Evolutionary conservation across 768 basidiomycete species (phyloP).

Genomic region (Tulasnella sp.): DNA sequence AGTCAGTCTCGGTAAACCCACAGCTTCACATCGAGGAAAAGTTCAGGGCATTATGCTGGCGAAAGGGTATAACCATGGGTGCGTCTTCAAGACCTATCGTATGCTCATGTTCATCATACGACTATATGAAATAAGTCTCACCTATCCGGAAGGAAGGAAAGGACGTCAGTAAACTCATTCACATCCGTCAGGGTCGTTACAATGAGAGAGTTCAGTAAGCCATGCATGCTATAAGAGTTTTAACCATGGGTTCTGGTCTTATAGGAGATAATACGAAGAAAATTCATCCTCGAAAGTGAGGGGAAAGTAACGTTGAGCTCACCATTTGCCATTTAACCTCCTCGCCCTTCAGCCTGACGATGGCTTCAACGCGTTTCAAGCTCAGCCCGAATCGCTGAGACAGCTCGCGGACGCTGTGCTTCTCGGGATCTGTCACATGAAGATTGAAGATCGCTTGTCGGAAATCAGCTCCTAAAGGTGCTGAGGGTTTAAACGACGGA

Average conservation of each 20-base stretch:
- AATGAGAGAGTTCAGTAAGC: constrained; percentile 31
- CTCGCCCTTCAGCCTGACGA: constrained; percentile 71
- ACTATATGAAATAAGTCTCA: constrained; percentile 12
- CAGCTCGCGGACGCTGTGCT: constrained; percentile 51
- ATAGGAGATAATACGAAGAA: not conserved
- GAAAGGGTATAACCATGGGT: constrained; percentile 55
- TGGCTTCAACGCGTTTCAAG: constrained; percentile 73
- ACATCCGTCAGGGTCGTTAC: not conserved
- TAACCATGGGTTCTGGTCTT: constrained; percentile 29
- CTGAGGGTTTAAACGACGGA: constrained; percentile 70
- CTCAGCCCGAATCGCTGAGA: constrained; percentile 58
- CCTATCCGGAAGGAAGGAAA: not conserved
- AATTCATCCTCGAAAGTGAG: constrained; percentile 45
- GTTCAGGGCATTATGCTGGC: constrained; percentile 53
- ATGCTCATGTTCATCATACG: constrained; percentile 29
- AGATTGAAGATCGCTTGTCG: constrained; percentile 51
- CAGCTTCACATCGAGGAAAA: constrained; percentile 35
- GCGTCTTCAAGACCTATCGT: constrained; percentile 95
- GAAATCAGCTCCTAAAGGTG: constrained; percentile 59
- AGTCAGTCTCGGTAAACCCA: constrained; percentile 31
- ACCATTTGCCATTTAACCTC: constrained; percentile 69
- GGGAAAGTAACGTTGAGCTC: constrained; percentile 13
- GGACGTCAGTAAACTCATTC: constrained; percentile 6
- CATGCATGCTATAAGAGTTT: constrained; percentile 32
- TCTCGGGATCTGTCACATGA: constrained; percentile 51